Conservation (phyloP, 805 yeast genomes). For the Lipomyces sp. region DNA sequence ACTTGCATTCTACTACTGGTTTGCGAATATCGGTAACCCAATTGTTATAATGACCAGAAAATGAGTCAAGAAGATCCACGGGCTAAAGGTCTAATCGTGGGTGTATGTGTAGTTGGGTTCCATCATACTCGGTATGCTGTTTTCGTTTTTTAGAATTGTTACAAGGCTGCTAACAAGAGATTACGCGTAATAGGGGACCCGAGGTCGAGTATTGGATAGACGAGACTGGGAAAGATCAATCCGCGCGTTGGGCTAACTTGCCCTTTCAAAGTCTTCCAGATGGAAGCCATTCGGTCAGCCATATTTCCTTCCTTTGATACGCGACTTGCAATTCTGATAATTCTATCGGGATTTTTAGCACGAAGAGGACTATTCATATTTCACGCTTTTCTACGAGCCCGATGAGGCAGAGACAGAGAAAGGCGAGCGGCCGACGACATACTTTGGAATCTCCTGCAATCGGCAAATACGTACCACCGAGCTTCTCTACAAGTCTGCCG, state of each 20-base stretch:
- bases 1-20: neutral
- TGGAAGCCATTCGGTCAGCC: conserved; percentile 73
- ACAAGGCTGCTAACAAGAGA: conserved; percentile 17
- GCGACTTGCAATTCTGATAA: neutral
- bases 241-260: conserved; percentile 75
- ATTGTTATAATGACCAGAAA: conserved; percentile 11
- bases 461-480: conserved; percentile 74
- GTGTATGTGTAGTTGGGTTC: conserved; percentile 88
- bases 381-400: conserved; percentile 74
- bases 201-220: conserved; percentile 91
- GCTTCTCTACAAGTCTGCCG: conserved; percentile 59
- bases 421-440: conserved; percentile 53
- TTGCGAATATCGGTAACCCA: neutral
- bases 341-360: conserved; percentile 45
- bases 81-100: conserved; percentile 59
- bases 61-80: conserved; percentile 18
- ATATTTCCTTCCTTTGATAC: neutral
- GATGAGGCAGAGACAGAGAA: conserved; percentile 11
- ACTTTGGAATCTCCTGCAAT: conserved; percentile 95
- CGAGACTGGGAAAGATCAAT: conserved; percentile 47
- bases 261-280: conserved; percentile 97
- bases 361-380: conserved; percentile 91
- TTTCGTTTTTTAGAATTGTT: neutral
- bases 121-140: conserved; percentile 60
- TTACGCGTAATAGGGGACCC: conserved; percentile 67